Evolutionary conservation across 2,329 filamentous ascomycete genomes (phyloP), one percentile per base, ranked within the genome.

Genomic region (Pseudohalonectria lignicola): DNA sequence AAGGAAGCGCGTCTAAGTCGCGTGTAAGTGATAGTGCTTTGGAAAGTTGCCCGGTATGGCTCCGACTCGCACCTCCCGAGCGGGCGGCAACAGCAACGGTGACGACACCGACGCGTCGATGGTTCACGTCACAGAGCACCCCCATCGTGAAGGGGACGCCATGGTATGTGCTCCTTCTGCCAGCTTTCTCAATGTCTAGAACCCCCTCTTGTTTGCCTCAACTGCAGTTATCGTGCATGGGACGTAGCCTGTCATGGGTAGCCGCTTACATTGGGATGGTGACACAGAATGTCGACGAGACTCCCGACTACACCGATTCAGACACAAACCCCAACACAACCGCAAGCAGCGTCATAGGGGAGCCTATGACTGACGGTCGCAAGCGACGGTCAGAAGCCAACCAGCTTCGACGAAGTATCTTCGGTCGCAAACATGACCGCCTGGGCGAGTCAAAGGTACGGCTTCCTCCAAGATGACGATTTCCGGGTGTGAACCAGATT

Each of bases 401-500:
- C 47, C 82, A 93, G 59, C 71, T 96, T 53, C 82, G 92, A 40
- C 85, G 93, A 57, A 94, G 81, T 58, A 86, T 95, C 44, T 82
- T 95, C 51, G 88, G 87, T 53, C 94, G 86, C 69, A 95, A 98
- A 59, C 92, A 95, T 54, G 86, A 94, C 53, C 76, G 82, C 38
- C 63, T 98, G 7, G 87, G 90, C 53, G 86, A 94, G 55, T 94
- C 85, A 36, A 96, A 94, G 77, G 86, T 90, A 69, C 39, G 63
- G n/a, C n/a, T 26, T 30, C n/a, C 5, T n/a, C n/a, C n/a, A n/a
- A n/a, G n/a, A n/a, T n/a, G n/a, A n/a, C n/a, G n/a, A n/a, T n/a
- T n/a, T n/a, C n/a, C n/a, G n/a, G n/a, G n/a, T n/a, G n/a, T n/a
- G n/a, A n/a, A n/a, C n/a, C n/a, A n/a, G n/a, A n/a, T n/a, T n/a